Base-by-base conservation (phyloP, 2,329 filamentous ascomycete genomes). In the Ceratocystis ficicola region DNA sequence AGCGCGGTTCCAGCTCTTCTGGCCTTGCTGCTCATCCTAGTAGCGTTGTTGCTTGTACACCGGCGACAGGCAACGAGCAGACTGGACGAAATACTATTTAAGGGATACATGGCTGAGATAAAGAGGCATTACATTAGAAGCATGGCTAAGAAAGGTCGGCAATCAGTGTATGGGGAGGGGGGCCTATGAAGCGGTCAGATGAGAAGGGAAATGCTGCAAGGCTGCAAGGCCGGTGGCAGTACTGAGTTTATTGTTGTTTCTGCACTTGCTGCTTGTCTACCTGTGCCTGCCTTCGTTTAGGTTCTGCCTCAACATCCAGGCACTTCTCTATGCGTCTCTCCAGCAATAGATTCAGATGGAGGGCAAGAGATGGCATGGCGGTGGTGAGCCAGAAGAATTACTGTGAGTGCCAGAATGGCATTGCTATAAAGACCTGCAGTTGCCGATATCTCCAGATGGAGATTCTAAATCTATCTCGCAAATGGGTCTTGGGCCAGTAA, bases 221-320 rank as follows among this genome's bases (percentile, higher is more conserved):
- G 12, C 7, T 30, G 55, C 6, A 28, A 59, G 55, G 12, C 28
- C 6, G 5, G 55, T 15, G 28, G 52, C 25, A 59, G 52, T n/a
- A 30, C 25, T n/a, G n/a, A 30, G 22, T 32, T 59, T 12, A n/a
- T 36, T 32, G 28, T 36, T 36, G 30, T 30, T 20, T 55, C 8
- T 28, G 12, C 12, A 25, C 46, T 28, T 25, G 50, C 20, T 25
- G 5, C 12, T 10, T 55, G 50, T 55, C 28, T 59, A 30, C 12
- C 36, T 32, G 15, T 59, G 25, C 28, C 17, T 59, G 25, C 28
- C 17, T 8, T 59, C 2, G 20, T 32, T 59, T 30, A 8, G 8
- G 12, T 17, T 20, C 30, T 59, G 55, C 55, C 55, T 36, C 55
- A 59, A 30, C 55, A 59, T 59, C 25, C 55, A 59, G 55, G 55